phyloP scores from a whole-genome alignment of 192 early-diverging fungal species.

The Glomus cerebriforme region DNA sequence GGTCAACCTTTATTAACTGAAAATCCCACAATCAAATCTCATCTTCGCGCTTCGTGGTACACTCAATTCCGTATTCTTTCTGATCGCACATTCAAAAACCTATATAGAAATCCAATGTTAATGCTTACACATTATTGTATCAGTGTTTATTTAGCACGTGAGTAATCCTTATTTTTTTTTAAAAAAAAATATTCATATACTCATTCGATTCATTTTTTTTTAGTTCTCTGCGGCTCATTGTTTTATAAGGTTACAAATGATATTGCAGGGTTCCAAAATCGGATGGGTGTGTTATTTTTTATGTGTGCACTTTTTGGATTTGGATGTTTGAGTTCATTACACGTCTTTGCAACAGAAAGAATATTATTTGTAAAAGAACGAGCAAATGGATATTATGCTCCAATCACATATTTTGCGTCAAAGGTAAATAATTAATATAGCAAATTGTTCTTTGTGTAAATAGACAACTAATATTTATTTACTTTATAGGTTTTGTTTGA shows the following conservation, averaged over 20 bases:
- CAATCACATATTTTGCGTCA: slow-evolving; percentile 61
- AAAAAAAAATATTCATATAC: not conserved
- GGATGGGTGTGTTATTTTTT: slow-evolving; percentile 74
- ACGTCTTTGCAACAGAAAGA: slow-evolving; percentile 62
- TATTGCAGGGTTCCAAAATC: slow-evolving; percentile 73
- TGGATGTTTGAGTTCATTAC: slow-evolving; percentile 63
- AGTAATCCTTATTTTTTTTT: slow-evolving; percentile 6
- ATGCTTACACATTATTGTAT: slow-evolving; percentile 75
- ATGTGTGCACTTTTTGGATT: slow-evolving; percentile 75
- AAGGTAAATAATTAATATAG: slow-evolving; percentile 45
- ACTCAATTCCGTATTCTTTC: slow-evolving; percentile 75
- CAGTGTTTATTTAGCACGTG: slow-evolving; percentile 64
- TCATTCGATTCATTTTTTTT: not conserved
- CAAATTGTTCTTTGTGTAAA: not conserved
- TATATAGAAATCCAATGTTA: slow-evolving; percentile 78
- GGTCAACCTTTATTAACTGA: slow-evolving; percentile 2
- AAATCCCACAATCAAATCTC: slow-evolving; percentile 39
- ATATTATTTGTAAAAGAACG: slow-evolving; percentile 71
- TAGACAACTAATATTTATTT: slow-evolving; percentile 1
- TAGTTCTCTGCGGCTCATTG: slow-evolving; percentile 56
- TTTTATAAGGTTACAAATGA: slow-evolving; percentile 64
- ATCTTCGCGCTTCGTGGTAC: slow-evolving; percentile 58
- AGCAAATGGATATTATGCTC: slow-evolving; percentile 69
- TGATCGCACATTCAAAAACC: slow-evolving; percentile 77
- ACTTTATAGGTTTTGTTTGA: slow-evolving; percentile 61